Evolutionary conservation across 768 basidiomycete genomes (phyloP).

Genomic region (Leccinum truebloodii): DNA sequence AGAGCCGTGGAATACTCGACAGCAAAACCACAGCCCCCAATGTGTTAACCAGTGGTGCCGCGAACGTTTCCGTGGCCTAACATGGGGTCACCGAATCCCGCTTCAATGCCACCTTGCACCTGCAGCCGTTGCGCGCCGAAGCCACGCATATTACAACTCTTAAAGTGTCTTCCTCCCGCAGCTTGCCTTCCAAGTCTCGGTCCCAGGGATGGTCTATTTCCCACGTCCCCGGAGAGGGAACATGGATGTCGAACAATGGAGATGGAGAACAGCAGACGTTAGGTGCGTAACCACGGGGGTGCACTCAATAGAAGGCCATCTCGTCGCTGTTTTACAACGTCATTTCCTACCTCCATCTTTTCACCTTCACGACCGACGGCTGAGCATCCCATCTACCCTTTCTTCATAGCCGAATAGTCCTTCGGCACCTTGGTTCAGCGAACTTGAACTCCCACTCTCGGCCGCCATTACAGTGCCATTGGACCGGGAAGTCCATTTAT

Average conservation of each 20-base stretch:
- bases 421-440: conserved; percentile 4
- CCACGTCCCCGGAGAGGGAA: background rate
- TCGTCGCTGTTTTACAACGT: conserved; percentile 17
- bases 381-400: conserved; percentile 7
- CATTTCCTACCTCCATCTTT: conserved; percentile 9
- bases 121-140: background rate
- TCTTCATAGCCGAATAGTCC: conserved; percentile 10
- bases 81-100: conserved; percentile 1
- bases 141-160: background rate
- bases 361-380: background rate
- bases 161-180: conserved; percentile 2
- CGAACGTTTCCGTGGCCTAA: conserved; percentile 9
- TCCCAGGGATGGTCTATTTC: background rate
- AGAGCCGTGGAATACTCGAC: conserved; percentile 48
- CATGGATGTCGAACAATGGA: background rate
- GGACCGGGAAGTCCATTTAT: conserved; percentile 86
- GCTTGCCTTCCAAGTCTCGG: background rate
- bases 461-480: conserved; percentile 9
- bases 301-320: conserved; percentile 19
- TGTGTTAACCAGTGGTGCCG: conserved; percentile 1
- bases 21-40: background rate
- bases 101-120: background rate
- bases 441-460: conserved; percentile 2
- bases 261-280: conserved; percentile 2
- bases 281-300: background rate